Conservation (phyloP, 169 alveolate genomes). For the Plasmodium malariae region DNA sequence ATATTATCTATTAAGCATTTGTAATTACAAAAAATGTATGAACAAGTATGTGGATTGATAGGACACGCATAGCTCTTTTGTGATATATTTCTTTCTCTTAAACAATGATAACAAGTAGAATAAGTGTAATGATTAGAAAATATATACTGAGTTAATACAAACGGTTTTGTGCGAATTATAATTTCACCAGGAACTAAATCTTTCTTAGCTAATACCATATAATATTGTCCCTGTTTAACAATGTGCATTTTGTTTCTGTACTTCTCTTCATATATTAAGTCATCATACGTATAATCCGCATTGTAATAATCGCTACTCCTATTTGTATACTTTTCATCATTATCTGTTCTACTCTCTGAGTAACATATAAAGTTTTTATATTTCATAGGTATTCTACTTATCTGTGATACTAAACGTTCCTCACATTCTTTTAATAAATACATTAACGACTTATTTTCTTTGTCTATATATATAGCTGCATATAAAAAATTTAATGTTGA, state of each 20-base stretch:
- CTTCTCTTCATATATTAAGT: background rate
- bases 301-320: background rate
- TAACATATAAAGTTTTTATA: constrained; percentile 27
- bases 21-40: constrained; percentile 90
- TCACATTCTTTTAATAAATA: constrained; percentile 28
- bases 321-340: background rate
- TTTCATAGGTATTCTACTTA: constrained; percentile 24
- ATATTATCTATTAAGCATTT: constrained; percentile 88
- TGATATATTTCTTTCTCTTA: constrained; percentile 82
- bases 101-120: constrained; percentile 91
- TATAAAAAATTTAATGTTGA: constrained; percentile 19
- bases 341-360: constrained; percentile 6
- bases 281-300: background rate
- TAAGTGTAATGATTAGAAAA: constrained; percentile 14
- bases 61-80: constrained; percentile 88
- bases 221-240: constrained; percentile 18
- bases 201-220: constrained; percentile 24
- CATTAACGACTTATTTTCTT: constrained; percentile 6
- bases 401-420: constrained; percentile 17
- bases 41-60: constrained; percentile 89
- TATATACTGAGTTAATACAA: constrained; percentile 37
- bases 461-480: constrained; percentile 57
- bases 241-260: constrained; percentile 10
- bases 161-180: constrained; percentile 32
- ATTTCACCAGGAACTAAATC: constrained; percentile 63